These are phyloP conservation scores for Eutrema salsugineum DNA, from an alignment of 441 rosid genomes.

Conservation along the genomic window DNA sequence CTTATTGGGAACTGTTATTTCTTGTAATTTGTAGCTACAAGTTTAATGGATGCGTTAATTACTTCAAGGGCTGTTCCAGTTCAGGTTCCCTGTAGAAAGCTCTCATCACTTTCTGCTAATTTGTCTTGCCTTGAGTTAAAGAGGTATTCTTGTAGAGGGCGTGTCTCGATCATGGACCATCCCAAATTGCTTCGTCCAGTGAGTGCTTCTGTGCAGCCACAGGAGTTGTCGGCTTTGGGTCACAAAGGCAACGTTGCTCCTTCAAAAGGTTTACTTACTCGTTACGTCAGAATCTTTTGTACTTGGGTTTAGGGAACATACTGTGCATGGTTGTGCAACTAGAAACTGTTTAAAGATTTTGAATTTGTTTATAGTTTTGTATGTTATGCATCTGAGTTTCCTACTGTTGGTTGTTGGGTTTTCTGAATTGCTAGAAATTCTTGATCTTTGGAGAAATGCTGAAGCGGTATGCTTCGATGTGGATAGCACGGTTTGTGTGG, in stretches of 20 bases:
- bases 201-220: constrained; percentile 53
- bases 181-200: constrained; percentile 39
- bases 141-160: constrained; percentile 21
- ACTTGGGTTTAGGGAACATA: background rate
- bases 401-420: constrained; percentile 20
- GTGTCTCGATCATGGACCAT: constrained; percentile 35
- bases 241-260: constrained; percentile 49
- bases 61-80: constrained; percentile 38
- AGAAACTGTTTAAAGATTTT: background rate
- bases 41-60: constrained; percentile 64
- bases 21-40: constrained; percentile 32
- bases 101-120: constrained; percentile 30
- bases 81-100: constrained; percentile 33
- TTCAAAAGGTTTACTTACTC: constrained; percentile 53
- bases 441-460: constrained; percentile 72
- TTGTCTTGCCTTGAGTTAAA: constrained; percentile 30
- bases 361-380: background rate
- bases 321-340: background rate
- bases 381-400: constrained; percentile 16
- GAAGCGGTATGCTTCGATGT: constrained; percentile 97
- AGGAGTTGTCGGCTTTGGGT: constrained; percentile 38
- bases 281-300: background rate
- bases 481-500: constrained; percentile 94
- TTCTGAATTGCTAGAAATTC: constrained; percentile 48
- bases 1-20: background rate